Conservation (phyloP, 805 yeast genomes). For the Ogataea wickerhamii region DNA sequence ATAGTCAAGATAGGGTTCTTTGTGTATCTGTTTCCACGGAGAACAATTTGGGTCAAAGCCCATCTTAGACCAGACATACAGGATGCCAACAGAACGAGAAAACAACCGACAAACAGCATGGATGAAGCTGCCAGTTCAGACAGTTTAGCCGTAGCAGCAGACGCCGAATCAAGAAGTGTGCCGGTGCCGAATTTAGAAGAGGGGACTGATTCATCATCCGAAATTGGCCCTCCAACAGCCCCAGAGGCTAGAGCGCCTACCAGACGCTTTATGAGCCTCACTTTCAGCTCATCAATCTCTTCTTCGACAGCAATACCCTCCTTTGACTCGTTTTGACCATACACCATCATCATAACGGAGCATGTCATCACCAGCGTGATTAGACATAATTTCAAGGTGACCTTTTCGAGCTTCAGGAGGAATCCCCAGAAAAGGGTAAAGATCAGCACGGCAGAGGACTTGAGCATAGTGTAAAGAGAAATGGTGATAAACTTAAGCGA, state of each 20-base stretch:
- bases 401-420: conserved; percentile 66
- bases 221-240: neutral
- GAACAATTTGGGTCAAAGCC: conserved; percentile 82
- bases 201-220: neutral
- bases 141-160: conserved; percentile 8
- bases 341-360: conserved; percentile 87
- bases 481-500: conserved; percentile 72
- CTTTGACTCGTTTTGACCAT: conserved; percentile 27
- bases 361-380: conserved; percentile 72
- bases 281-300: conserved; percentile 20
- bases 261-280: conserved; percentile 13
- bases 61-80: conserved; percentile 82
- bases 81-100: conserved; percentile 71
- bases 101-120: conserved; percentile 48
- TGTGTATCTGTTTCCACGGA: conserved; percentile 54
- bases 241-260: conserved; percentile 2
- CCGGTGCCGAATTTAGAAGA: conserved; percentile 1
- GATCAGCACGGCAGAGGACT: conserved; percentile 70
- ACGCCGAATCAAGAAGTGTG: neutral
- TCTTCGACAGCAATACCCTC: conserved; percentile 15
- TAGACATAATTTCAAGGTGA: conserved; percentile 57
- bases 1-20: conserved; percentile 78
- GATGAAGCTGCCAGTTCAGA: conserved; percentile 1
- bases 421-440: conserved; percentile 85
- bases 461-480: conserved; percentile 83